Conservation (phyloP, 2,329 filamentous ascomycete genomes). For the Fusarium sp. region DNA sequence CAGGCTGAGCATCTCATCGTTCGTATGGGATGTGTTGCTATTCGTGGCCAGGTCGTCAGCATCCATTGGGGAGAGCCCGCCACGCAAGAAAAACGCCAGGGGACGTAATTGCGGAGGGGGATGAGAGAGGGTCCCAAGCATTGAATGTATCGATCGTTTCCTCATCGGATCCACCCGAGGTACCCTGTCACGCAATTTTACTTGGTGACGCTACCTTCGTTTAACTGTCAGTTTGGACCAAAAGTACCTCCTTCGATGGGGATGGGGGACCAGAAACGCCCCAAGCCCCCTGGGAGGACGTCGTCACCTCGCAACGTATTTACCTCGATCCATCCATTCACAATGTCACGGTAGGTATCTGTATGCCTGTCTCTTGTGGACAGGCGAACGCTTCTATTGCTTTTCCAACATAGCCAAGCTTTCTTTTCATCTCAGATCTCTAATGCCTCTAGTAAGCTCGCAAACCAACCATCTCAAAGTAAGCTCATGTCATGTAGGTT, state of each 20-base stretch:
- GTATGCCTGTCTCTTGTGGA: constrained; percentile 56
- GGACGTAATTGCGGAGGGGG: constrained; percentile 10
- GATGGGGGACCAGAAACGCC: constrained; percentile 2
- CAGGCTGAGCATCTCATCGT: constrained; percentile 21
- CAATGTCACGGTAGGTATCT: constrained; percentile 32
- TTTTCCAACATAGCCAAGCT: not conserved
- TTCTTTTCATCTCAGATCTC: not conserved
- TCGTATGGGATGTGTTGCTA: constrained; percentile 24
- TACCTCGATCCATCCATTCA: constrained; percentile 22
- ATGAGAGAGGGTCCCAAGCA: not conserved
- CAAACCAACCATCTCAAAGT: not conserved
- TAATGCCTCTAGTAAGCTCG: not conserved
- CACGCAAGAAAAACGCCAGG: constrained; percentile 15
- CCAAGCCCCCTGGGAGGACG: constrained; percentile 33
- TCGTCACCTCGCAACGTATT: constrained; percentile 40
- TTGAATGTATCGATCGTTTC: constrained; percentile 7
- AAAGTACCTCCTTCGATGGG: constrained; percentile 16
- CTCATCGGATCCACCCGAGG: constrained; percentile 6
- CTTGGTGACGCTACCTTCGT: constrained; percentile 7
- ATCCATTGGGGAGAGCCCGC: constrained; percentile 1
- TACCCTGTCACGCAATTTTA: constrained; percentile 12
- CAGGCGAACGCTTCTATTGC: constrained; percentile 49
- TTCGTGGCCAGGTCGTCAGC: constrained; percentile 25
- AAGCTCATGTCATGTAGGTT: not conserved
- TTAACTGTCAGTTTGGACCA: constrained; percentile 3